Evolutionary conservation across 2,329 filamentous ascomycete genomes (phyloP), one percentile per base, ranked within the genome.

Genomic region (Penicillium digitatum): DNA sequence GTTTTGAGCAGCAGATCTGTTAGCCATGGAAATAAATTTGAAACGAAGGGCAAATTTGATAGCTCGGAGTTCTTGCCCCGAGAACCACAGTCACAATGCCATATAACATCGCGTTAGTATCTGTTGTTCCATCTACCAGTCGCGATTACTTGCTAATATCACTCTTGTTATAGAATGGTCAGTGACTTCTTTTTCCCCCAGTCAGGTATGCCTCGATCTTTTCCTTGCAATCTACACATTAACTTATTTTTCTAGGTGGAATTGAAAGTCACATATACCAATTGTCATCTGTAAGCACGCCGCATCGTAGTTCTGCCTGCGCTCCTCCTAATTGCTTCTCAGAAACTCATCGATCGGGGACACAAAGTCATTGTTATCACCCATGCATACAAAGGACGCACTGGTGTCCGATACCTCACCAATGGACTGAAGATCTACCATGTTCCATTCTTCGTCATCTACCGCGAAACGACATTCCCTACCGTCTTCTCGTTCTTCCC

Each of bases 151-250:
- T 52, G 73, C 65, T 69, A 60, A 68, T 46, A 45, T 50, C 39
- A 38, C 32, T 55, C 20, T 18, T 10, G 26, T 12, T 54, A 12
- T 62, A 86, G 83, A 56, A 99, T 99, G 94, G 89, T 96, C 73
- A 92, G 93, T 82, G 94, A 99, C 80, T 96, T 95, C 82, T 99
- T 99, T 86, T 99, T 95, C 72, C 94, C 94, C 14, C 93, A 97
- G 69, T 93, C 94, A 49, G 92, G 80, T 80, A 71, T 50, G 74
- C 52, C 22, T 11, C 45, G 29, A 18, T 39, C n/a, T 9, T 24
- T 14, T 34, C 24, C 39, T 20, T 37, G n/a, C 20, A 26, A 14
- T 16, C 14, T n/a, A 9, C 1, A 7, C 20, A 47, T 1, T 29
- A 46, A 9, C 63, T 70, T 27, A 67, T 37, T 16, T 48, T 35